Base-by-base conservation (phyloP, 345 rosid species). In the Citrus inodora region DNA sequence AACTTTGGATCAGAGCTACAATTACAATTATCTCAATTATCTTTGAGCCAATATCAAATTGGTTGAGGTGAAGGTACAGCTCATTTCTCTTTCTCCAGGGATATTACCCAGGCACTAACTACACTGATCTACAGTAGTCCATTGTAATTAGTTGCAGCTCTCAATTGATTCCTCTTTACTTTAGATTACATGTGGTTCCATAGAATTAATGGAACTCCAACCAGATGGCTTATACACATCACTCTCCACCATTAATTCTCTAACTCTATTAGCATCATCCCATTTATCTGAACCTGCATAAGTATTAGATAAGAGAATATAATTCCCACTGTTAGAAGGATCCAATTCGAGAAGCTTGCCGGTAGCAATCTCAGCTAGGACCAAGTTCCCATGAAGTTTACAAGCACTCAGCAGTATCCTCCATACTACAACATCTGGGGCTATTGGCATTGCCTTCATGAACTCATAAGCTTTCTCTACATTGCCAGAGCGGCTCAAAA, bases 391-490 rank as follows among this genome's bases (percentile, higher is more conserved):
- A 53, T 88, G 94, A 84, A 88, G 82, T 69, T 88, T 89, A 63
- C 89, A 84, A 42, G 92, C 89, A 80, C 93, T 83, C 82, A 92
- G 81, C 78, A 92, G 70, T 78, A 89, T 82, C 79, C 94, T 90
- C 93, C 94, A 90, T 51, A 88, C 79, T 32, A 89, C 86, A 70
- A 87, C 85, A 82, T 87, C 85, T 0, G 89, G 90, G 63, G 37
- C 68, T 51, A 74, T 73, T 25, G 88, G 88, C 93, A 90, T 87
- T 75, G 60, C 24, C 51, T 64, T 87, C 24, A 89, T 82, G 71
- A 92, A 80, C 70, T 87, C 87, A 58, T 86, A 89, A 25, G 94
- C 97, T 80, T 82, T 82, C 67, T 78, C 83, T 4, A 92, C 85
- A 78, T 84, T 7, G 63, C 97, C 92, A 30, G 82, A 67, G n/a